phyloP scores from a whole-genome alignment of 495 filamentous ascomycete genomes.

The Hypoxylon fragiforme region DNA sequence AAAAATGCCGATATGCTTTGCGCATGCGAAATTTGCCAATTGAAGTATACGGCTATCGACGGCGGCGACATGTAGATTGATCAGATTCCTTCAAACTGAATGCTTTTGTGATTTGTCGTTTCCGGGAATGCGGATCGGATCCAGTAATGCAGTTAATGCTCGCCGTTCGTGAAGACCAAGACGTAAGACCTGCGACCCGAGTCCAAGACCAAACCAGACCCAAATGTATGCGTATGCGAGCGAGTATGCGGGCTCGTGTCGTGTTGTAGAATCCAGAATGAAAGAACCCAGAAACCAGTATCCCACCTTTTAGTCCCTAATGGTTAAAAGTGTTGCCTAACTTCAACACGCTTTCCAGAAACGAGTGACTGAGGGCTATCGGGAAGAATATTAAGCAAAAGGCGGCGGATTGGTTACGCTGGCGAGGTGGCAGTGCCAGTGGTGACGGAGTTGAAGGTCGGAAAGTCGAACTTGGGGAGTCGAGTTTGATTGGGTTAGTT shows the following conservation, averaged over 20 bases:
- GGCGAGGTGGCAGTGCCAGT: constrained; percentile 30
- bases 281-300: too few species aligned
- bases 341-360: constrained; percentile 33
- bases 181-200: too few species aligned
- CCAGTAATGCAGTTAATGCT: constrained; percentile 8
- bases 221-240: not conserved
- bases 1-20: constrained; percentile 18
- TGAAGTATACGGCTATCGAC: constrained; percentile 11
- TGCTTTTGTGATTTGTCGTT: not conserved
- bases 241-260: not conserved
- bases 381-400: constrained; percentile 8
- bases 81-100: not conserved
- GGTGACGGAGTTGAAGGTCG: constrained; percentile 32
- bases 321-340: constrained; percentile 13
- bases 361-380: constrained; percentile 29
- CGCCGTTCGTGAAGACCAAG: not conserved
- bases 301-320: constrained; percentile 2
- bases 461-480: constrained; percentile 19
- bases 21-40: constrained; percentile 15
- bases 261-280: too few species aligned
- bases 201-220: too few species aligned
- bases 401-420: constrained; percentile 25
- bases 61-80: constrained; percentile 31
- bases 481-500: too few species aligned
- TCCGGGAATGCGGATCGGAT: not conserved